Evolutionary conservation across 2,329 filamentous ascomycete species (phyloP), one percentile per base, ranked within the genome.

Genomic region (Myriosclerotinia scirpicola): DNA sequence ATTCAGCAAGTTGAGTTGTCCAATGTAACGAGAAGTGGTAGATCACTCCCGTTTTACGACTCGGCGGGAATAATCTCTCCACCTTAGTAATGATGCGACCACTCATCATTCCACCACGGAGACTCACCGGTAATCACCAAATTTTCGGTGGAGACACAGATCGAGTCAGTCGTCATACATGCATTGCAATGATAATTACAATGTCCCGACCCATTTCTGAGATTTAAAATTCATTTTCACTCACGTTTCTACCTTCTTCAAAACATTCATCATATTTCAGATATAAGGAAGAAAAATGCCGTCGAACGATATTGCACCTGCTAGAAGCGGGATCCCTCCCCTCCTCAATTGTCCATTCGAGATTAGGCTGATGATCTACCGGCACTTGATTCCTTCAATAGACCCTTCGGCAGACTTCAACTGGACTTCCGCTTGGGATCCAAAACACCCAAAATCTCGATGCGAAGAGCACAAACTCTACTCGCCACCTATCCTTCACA

Each of bases 161-260:
- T 66, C 38, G 64, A 66, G 46, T 46, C 46, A 66, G 64, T 66
- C 64, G 55, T 66, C 64, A 66, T 66, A 54, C 52, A 61, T 52
- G 64, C 64, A 66, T 66, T 54, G 20, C 9, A 48, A 53, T 63
- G 34, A 54, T 50, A 61, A 40, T 61, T 42, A 60, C 44, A 50
- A 22, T 50, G 20, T 48, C 22, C 30, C n/a, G 42, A 48, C 42
- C 22, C 30, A 60, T 44, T 60, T 60, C 30, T 36, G 20, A 55
- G 50, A 59, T 50, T 26, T 65, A 30, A 52, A 46, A 34, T 34
- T 65, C 54, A 53, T 59, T 59, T 15, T 44, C 42, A 60, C 54
- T 52, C 42, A 22, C 58, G 34, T 50, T 50, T 61, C 34, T 61
- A 61, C 44, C 26, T 8, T 34, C 7, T 42, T 6, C 36, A 54